Conservation (phyloP, 768 basidiomycete species). For the Rhodotorula paludigena region DNA sequence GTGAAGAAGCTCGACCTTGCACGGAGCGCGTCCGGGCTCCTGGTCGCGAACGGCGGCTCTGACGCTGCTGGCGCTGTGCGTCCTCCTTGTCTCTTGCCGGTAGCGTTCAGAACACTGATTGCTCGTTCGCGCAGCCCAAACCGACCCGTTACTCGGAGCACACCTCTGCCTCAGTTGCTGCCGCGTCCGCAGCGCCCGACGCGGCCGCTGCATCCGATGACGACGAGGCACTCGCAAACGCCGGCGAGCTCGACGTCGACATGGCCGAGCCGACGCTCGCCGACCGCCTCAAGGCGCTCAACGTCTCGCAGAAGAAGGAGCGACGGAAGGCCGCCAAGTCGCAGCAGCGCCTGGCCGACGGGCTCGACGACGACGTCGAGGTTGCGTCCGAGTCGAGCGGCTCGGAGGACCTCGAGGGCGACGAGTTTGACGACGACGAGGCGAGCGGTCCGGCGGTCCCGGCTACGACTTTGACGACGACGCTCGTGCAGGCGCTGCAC, state of each 20-base stretch:
- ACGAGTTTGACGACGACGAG: constrained; percentile 11
- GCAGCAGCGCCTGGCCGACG: neutral
- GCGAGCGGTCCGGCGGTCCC: constrained; percentile 50
- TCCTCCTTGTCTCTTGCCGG: neutral
- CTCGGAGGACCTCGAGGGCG: constrained; percentile 38
- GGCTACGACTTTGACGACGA: constrained; percentile 81
- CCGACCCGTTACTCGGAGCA: constrained; percentile 36
- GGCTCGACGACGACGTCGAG: constrained; percentile 45
- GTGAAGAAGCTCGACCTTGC: constrained; percentile 31
- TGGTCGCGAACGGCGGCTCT: constrained; percentile 10
- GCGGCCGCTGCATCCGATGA: constrained; percentile 51
- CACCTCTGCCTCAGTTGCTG: constrained; percentile 3
- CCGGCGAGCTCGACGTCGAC: constrained; percentile 73
- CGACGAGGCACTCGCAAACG: constrained; percentile 50
- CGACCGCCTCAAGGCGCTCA: constrained; percentile 73
- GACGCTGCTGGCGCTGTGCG: constrained; percentile 20
- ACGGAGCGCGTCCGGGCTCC: constrained; percentile 6
- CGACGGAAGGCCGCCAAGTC: constrained; percentile 15
- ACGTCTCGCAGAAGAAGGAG: constrained; percentile 49
- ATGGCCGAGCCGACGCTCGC: constrained; percentile 87
- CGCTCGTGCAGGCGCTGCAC: constrained; percentile 91
- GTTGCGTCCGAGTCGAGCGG: constrained; percentile 38
- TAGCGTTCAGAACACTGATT: neutral
- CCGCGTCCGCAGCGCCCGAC: constrained; percentile 58
- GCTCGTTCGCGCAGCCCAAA: constrained; percentile 8